Conservation (phyloP, 2,329 filamentous ascomycete species). For the Cladophialophora exuberans region DNA sequence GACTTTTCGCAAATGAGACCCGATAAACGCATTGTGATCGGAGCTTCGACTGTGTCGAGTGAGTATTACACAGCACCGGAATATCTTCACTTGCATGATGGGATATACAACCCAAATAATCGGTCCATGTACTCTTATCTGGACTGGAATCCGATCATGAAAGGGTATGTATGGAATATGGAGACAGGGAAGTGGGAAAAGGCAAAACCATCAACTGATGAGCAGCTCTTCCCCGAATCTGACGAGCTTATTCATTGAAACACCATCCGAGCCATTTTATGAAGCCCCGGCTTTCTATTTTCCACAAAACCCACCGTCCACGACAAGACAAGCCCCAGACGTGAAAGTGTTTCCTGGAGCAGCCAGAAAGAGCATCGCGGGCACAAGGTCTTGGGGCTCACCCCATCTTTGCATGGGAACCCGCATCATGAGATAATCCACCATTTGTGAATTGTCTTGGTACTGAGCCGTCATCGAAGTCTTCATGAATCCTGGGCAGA, state of each 20-base stretch:
- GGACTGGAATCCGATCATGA: neutral
- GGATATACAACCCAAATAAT: neutral
- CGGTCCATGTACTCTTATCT: neutral
- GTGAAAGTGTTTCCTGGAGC: constrained; percentile 24
- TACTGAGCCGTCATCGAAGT: constrained; percentile 27
- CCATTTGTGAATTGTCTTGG: constrained; percentile 16
- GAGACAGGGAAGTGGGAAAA: neutral
- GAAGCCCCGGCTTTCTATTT: too few species aligned
- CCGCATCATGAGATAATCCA: constrained; percentile 15
- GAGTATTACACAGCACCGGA: too few species aligned
- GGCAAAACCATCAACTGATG: neutral
- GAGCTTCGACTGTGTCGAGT: too few species aligned
- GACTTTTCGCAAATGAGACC: too few species aligned
- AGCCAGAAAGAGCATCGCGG: constrained; percentile 19
- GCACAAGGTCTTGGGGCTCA: constrained; percentile 24
- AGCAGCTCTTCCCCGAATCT: too few species aligned
- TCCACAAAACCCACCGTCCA: constrained; percentile 26
- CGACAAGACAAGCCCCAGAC: constrained; percentile 22
- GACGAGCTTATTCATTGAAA: too few species aligned
- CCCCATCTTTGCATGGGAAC: constrained; percentile 28
- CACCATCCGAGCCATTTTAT: too few species aligned
- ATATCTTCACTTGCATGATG: neutral
- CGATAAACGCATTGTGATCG: too few species aligned
- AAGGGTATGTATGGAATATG: neutral
- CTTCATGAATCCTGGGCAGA: constrained; percentile 36